phyloP scores from a whole-genome alignment of 2,329 filamentous ascomycete genomes.

The Colletotrichum sp. region DNA sequence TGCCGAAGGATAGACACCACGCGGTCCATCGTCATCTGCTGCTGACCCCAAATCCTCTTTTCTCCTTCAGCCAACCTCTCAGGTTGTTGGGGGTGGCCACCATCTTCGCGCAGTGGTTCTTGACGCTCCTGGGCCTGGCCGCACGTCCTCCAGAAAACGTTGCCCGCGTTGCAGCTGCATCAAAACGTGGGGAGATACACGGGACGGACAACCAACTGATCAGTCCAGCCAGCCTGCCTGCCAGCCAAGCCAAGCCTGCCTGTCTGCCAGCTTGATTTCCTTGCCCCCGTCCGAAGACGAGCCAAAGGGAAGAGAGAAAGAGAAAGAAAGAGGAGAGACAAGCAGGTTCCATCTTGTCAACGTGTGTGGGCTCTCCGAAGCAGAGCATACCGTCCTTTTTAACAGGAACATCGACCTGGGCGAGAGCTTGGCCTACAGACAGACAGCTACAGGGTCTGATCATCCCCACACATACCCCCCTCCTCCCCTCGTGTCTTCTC shows the following conservation, averaged over 20 bases:
- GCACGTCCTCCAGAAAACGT: background rate
- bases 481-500: background rate
- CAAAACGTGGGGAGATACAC: slow-evolving; percentile 5
- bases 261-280: background rate
- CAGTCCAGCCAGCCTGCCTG: background rate
- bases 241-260: background rate
- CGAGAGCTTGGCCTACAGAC: slow-evolving; percentile 7
- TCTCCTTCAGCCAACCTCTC: background rate
- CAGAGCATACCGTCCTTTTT: slow-evolving; percentile 19
- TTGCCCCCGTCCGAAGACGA: background rate
- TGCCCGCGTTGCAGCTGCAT: slow-evolving; percentile 2
- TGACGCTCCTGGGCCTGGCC: background rate
- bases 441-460: background rate
- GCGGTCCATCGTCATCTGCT: background rate
- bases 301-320: background rate
- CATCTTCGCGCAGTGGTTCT: background rate
- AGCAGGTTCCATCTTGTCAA: background rate
- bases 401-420: slow-evolving; percentile 14
- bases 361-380: background rate
- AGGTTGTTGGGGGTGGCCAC: background rate
- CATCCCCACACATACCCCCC: background rate
- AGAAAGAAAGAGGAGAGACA: background rate
- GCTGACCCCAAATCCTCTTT: background rate
- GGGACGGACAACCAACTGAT: background rate
- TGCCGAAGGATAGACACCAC: background rate